Evolutionary conservation across 805 yeast genomes (phyloP).

Genomic region (Candida glaebosa): DNA sequence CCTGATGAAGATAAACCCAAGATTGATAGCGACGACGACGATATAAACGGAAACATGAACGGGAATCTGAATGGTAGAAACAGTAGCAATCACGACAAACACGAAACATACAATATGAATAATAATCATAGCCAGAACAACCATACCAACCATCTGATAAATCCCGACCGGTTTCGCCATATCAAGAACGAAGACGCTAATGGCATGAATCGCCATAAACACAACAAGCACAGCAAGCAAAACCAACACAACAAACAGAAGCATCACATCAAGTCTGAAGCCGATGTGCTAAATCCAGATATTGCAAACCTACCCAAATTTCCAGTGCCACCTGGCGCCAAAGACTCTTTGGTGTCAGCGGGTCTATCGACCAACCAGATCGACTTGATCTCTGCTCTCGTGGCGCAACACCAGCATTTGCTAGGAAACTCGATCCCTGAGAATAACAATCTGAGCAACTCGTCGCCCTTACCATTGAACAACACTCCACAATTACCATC

Average conservation of each 20-base stretch:
- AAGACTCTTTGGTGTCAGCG: constrained; percentile 55
- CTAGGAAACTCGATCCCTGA: constrained; percentile 9
- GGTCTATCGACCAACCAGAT: constrained; percentile 70
- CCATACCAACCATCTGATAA: constrained; percentile 1
- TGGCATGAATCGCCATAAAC: background rate
- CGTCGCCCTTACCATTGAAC: background rate
- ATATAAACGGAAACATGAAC: constrained; percentile 4
- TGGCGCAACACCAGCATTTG: constrained; percentile 60
- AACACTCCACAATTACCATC: constrained; percentile 5
- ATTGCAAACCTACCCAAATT: constrained; percentile 52
- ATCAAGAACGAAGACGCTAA: constrained; percentile 2
- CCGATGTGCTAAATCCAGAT: constrained; percentile 10
- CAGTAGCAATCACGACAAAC: constrained; percentile 1
- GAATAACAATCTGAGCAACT: background rate
- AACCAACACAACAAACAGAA: no score
- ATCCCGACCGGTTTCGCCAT: constrained; percentile 8
- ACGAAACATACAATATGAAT: background rate
- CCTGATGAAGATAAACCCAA: constrained; percentile 78
- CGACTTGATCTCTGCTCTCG: constrained; percentile 66
- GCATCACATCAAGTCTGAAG: constrained; percentile 1
- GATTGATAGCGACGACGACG: constrained; percentile 14
- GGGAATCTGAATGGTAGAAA: background rate
- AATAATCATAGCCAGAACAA: constrained; percentile 7
- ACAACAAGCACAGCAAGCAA: background rate
- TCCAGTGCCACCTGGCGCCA: constrained; percentile 72